Evolutionary conservation across 2,329 filamentous ascomycete genomes (phyloP), one percentile per base, ranked within the genome.

Genomic region (Phialophora tarda): DNA sequence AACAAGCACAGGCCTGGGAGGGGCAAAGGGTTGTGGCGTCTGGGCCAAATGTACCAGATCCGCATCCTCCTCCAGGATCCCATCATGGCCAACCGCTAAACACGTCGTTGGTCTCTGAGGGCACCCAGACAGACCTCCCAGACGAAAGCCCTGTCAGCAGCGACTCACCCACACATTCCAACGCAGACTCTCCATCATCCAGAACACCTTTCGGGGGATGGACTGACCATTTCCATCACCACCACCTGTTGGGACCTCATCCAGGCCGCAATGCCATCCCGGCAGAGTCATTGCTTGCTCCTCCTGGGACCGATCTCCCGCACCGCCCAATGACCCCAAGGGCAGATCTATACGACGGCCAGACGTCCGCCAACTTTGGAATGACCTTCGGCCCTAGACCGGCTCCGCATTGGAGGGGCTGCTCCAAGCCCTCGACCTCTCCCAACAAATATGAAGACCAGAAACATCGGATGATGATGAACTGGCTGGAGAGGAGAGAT

Each of bases 381-480:
- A 70, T 70, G 68, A 67, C 63, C 24, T 70, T 70, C 51, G 68
- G 34, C n/a, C 7, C 12, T 28, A 17, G 59, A 17, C 59, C 59
- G 4, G 21, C 17, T 8, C 23, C 59, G 10, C 57, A 66, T 54
- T 47, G 65, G 30, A 34, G 63, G 21, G 59, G 53, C 24, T 32
- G 54, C 23, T 47, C 38, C 21, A 70, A 68, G 44, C 68, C 68
- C 3, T 23, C 41, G 4, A 32, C 61, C 2, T 65, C 34, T 28
- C 41, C 53, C 14, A 53, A 64, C 51, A 68, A 55, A 26, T 64
- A 68, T 30, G 68, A 70, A 56, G 68, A 70, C 26, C 63, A 70
- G 14, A 70, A 70, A 55, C 68, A 70, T 48, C 56, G 68, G 7
- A 70, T 70, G 68, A 23, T 64, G 47, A 70, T 70, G 68, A 65